Base-by-base conservation (phyloP, 139 green algal species). In the Tetradesmus obliquus region DNA sequence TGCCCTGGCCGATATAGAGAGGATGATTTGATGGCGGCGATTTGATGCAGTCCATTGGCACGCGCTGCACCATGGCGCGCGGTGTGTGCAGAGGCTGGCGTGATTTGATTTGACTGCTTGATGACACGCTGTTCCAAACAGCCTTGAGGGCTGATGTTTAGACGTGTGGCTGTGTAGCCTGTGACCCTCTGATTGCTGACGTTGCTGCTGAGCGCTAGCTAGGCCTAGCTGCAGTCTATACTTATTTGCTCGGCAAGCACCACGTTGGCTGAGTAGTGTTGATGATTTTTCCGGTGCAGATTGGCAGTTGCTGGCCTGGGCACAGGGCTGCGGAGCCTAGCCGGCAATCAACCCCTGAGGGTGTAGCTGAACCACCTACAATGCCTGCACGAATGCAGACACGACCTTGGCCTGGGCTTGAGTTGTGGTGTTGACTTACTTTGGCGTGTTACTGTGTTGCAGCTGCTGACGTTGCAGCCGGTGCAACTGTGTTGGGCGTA, bases 1-100 rank as follows among this genome's bases (percentile, higher is more conserved):
- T 9, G 72, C 87, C 0, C 79, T 91, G 87, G 72, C 85, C 57
- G 87, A 91, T 72, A 91, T 91, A 24, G 87, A 91, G 74, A 71
- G 72, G 72, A 91, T 91, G 87, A 91, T 91, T n/a, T 88, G 12
- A 53, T 24, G 8, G 2, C 9, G 17, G 13, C 32, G 19, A 53
- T 3, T 53, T 53, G 2, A 9, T 6, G 19, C 19, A 13, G 8
- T 71, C 60, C 5, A 13, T 10, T 4, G 19, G 8, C 32, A 71
- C 15, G 60, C 60, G 19, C 2, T 20, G 60, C 60, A 71, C 60
- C 60, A 15, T 3, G 4, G 66, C 17, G 9, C 19, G 60, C 66
- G 7, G 66, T 76, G n/a, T 76, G 17, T 76, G 15, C 5, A 24
- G 66, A 24, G 66, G 66, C 66, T 76, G 17, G 66, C n/a, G 15